Evolutionary conservation across 768 basidiomycete genomes (phyloP), one percentile per base, ranked within the genome.

Genomic region (Boletus tylopilopsis): DNA sequence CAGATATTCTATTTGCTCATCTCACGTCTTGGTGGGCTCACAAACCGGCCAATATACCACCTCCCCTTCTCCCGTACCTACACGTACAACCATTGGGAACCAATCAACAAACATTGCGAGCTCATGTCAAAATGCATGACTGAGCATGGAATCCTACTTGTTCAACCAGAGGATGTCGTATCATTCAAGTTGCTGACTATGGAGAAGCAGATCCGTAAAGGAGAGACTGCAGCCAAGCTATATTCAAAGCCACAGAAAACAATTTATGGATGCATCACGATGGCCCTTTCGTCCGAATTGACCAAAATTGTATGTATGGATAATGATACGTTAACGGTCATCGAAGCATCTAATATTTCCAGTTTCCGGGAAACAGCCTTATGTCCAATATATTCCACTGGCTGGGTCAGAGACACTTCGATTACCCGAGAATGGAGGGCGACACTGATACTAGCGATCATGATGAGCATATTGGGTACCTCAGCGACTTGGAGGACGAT

Each of bases 111-210:
- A 9, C 61, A 51, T 16, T 51, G 55, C 9, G n/a, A 38, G n/a
- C 47, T 79, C 16, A 67, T 69, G 45, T 53, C 66, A 25, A 60
- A 61, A 27, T 80, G 78, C 50, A 61, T 59, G 42, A 43, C 45
- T 0, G 57, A 58, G 27, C 57, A 62, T 18, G 41, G 41, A 6
- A 21, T 42, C 9, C 18, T 42, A 7, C 41, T 42, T 7, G 29
- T 30, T 18, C 41, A 80, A 41, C 79, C 78, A 0, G 77, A 80
- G 39, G 77, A 80, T 34, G 69, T 76, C 3, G 66, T 79, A 2
- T 80, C 78, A 0, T 73, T 74, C 49, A 67, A 71, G 49, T 60
- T 80, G 30, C 71, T 72, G 71, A 64, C 64, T 0, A 53, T 78
- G 12, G 70, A 79, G 24, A 47, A 46, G 29, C 55, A 61, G n/a